phyloP scores from a whole-genome alignment of 768 basidiomycete species.

The Pleurotus tuber-regium region DNA sequence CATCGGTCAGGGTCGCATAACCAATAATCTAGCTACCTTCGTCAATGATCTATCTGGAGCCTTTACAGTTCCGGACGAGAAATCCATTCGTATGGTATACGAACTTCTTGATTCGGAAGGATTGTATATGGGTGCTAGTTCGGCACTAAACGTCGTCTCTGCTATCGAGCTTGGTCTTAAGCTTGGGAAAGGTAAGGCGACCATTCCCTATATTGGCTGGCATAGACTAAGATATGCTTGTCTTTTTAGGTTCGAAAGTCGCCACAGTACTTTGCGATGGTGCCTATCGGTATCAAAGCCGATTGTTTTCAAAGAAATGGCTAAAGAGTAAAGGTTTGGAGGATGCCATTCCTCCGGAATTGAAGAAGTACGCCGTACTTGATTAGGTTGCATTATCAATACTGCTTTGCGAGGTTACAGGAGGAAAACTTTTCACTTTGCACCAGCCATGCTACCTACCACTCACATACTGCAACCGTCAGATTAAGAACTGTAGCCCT shows the following conservation, averaged over 20 bases:
- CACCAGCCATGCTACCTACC: too few relatives aligned
- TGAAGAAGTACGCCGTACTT: slow-evolving; percentile 89
- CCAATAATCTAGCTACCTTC: slow-evolving; percentile 85
- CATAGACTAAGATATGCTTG: slow-evolving; percentile 1
- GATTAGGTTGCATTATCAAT: slow-evolving; percentile 53
- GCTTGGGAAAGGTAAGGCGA: slow-evolving; percentile 69
- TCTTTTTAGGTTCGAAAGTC: slow-evolving; percentile 64
- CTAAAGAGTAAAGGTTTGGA: slow-evolving; percentile 75
- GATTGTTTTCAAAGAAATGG: slow-evolving; percentile 95
- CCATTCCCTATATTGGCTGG: neutral
- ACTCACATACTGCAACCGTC: too few relatives aligned
- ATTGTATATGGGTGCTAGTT: slow-evolving; percentile 90
- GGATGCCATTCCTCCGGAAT: slow-evolving; percentile 73
- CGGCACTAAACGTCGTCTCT: slow-evolving; percentile 93
- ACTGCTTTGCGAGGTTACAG: too few relatives aligned
- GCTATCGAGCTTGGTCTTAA: slow-evolving; percentile 84
- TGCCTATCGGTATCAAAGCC: slow-evolving; percentile 95
- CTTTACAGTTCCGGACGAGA: slow-evolving; percentile 81
- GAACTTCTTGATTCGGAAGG: slow-evolving; percentile 90
- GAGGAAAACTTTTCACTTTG: too few relatives aligned
- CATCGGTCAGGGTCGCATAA: slow-evolving; percentile 96
- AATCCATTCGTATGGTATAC: slow-evolving; percentile 93
- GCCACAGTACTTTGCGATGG: slow-evolving; percentile 94
- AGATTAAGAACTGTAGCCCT: too few relatives aligned
- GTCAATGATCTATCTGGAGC: slow-evolving; percentile 78